Base-by-base conservation (phyloP, 495 filamentous ascomycete species). In the Trichocladium antarcticum region DNA sequence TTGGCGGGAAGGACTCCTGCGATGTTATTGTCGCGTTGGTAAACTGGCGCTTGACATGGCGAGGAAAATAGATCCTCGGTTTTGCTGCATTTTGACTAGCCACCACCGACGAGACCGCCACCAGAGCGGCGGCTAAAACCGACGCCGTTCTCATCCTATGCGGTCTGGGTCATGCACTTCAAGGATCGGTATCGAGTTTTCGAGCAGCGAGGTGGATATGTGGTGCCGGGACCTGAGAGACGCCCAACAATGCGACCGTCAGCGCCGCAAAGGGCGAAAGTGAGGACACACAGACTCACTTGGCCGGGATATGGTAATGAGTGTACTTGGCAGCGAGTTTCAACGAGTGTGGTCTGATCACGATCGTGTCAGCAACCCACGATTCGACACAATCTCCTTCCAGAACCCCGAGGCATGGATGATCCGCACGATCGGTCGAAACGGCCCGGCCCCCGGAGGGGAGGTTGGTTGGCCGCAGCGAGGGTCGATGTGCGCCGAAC, bases 281-380 rank as follows among this genome's bases (percentile, higher is more conserved):
- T 12, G 19, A 45, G 40, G 37, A 31, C 14, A 20, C n/a, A n/a
- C n/a, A 49, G n/a, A 63, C 57, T 55, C 49, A 71, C 73, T 65
- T 74, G 76, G 74, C 72, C 73, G 75, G 70, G 63, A 55, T 51
- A 61, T 55, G 60, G 59, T 67, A 80, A 80, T 72, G 76, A 79
- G 72, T 75, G 76, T 74, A 80, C 73, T 80, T 79, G 76, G 79
- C 75, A 73, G 66, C 57, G 42, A 62, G 56, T 72, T 68, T 73
- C 70, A 78, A 77, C 67, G 73, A 79, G 69, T 60, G 77, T 32
- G 31, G 31, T 72, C 72, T 73, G 57, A 37, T 49, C 22, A 46
- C 36, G 38, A 45, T 52, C 37, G 44, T 35, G 55, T 71, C 41
- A 68, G 65, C 15, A 43, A 50, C 3, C 40, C 19, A 2, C 20